A percentile compares a stretch with the other conserved stretches of the same genome.
Conservation (phyloP, 148 eudicot species). For the Nepenthes mirabilis region DNA sequence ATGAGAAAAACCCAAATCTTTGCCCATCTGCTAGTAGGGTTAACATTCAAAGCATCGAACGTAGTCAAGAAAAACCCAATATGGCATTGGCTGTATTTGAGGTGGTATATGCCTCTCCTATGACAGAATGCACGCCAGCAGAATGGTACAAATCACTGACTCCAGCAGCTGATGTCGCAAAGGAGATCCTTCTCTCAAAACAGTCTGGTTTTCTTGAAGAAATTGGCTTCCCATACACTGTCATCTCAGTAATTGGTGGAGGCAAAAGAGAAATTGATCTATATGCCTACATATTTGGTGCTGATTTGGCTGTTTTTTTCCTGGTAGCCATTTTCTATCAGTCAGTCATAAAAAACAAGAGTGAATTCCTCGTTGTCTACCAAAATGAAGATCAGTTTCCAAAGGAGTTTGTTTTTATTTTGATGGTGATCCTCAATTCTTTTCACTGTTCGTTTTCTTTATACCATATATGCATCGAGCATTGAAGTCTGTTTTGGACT, state of each 20-base stretch:
- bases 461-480: neutral
- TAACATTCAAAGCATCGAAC: slow-evolving; percentile 90
- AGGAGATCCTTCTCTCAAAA: slow-evolving; percentile 72
- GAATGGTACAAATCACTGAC: slow-evolving; percentile 72
- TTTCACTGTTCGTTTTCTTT: neutral
- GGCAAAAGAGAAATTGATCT: slow-evolving; percentile 95
- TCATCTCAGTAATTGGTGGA: slow-evolving; percentile 87
- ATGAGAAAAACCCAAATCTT: slow-evolving; percentile 32
- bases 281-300: slow-evolving; percentile 92
- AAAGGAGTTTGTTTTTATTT: slow-evolving; percentile 77
- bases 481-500: no score
- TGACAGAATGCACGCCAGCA: slow-evolving; percentile 34
- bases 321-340: slow-evolving; percentile 89
- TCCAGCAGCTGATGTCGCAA: slow-evolving; percentile 94
- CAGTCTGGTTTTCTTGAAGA: slow-evolving; percentile 40
- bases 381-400: slow-evolving; percentile 99
- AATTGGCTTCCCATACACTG: slow-evolving; percentile 73
- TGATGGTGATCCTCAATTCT: slow-evolving; percentile 49
- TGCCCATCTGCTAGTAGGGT: slow-evolving; percentile 73
- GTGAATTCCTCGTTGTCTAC: slow-evolving; percentile 90
- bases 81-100: slow-evolving; percentile 88
- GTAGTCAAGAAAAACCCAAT: slow-evolving; percentile 55
- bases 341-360: slow-evolving; percentile 80
- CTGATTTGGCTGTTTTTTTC: slow-evolving; percentile 89
- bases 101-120: slow-evolving; percentile 75